These are phyloP conservation scores for Mycena pura DNA, from an alignment of 768 basidiomycete genomes.

Conservation along the genomic window DNA sequence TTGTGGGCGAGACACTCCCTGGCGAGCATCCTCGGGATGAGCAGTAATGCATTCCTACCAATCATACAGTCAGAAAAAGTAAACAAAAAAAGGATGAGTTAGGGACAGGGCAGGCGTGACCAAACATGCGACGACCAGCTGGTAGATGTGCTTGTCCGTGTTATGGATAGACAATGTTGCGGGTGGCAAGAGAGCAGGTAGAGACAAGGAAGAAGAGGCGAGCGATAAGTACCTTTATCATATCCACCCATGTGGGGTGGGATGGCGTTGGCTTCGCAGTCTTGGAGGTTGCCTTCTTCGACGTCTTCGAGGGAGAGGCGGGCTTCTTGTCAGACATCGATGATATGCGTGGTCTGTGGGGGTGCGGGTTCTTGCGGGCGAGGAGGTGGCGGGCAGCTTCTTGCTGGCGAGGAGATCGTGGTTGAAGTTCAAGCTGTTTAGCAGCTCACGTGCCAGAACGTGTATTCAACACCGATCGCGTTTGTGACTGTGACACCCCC, in stretches of 20 bases:
- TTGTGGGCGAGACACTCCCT: constrained; percentile 86
- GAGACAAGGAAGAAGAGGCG: background rate
- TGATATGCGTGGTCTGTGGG: too few relatives aligned
- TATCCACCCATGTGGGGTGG: constrained; percentile 73
- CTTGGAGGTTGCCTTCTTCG: constrained; percentile 41
- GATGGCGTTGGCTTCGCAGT: constrained; percentile 52
- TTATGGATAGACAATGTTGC: too few relatives aligned
- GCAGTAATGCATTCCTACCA: constrained; percentile 87
- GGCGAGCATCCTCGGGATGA: constrained; percentile 76
- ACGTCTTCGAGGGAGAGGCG: background rate
- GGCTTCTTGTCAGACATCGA: constrained; percentile 13
- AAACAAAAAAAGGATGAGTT: constrained; percentile 23
- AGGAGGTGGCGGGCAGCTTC: background rate
- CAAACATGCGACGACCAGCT: background rate
- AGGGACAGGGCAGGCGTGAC: constrained; percentile 3
- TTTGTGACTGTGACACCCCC: background rate
- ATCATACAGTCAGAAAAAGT: too few relatives aligned
- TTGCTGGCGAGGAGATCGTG: background rate
- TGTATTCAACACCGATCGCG: background rate
- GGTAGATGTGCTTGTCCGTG: background rate
- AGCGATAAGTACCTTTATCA: constrained; percentile 70
- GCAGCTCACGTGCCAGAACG: background rate
- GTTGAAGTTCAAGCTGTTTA: background rate
- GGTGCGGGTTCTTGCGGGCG: background rate
- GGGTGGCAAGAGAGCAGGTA: background rate